Percentiles rank a stretch among this genome's conserved stretches.
phyloP scores from a whole-genome alignment of 1,284 basidiomycete genomes.

The Cystobasidium pallidum region DNA sequence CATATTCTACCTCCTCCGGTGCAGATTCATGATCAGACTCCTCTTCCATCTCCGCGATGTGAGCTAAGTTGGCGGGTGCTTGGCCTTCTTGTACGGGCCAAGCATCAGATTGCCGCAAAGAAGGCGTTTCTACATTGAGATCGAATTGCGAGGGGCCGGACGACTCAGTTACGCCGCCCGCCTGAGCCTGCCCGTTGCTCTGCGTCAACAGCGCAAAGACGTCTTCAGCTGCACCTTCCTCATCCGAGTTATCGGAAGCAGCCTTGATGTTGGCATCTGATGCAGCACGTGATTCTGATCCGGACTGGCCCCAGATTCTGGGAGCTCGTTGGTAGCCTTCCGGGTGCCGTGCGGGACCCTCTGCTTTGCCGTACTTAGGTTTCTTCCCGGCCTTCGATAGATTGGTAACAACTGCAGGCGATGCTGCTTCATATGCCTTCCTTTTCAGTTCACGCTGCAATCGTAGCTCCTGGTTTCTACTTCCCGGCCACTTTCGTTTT shows the following conservation, averaged over 20 bases:
- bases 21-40: conserved; percentile 5
- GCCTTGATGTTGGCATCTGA: neutral
- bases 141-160: neutral
- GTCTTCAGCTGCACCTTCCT: conserved; percentile 8
- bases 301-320: conserved; percentile 9
- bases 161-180: neutral
- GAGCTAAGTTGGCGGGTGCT: neutral
- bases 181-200: neutral
- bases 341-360: neutral
- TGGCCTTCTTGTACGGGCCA: neutral
- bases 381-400: neutral
- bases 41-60: conserved; percentile 9
- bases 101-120: neutral
- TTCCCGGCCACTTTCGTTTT: conserved; percentile 77
- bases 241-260: neutral
- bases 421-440: conserved; percentile 24
- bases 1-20: conserved; percentile 2
- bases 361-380: neutral
- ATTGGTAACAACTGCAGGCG: conserved; percentile 7
- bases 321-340: conserved; percentile 24
- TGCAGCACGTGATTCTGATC: neutral
- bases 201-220: neutral
- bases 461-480: conserved; percentile 71
- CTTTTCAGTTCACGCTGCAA: conserved; percentile 30
- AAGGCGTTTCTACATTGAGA: neutral